Base-by-base conservation (phyloP, 2,329 filamentous ascomycete species). In the Aspergillus felis region DNA sequence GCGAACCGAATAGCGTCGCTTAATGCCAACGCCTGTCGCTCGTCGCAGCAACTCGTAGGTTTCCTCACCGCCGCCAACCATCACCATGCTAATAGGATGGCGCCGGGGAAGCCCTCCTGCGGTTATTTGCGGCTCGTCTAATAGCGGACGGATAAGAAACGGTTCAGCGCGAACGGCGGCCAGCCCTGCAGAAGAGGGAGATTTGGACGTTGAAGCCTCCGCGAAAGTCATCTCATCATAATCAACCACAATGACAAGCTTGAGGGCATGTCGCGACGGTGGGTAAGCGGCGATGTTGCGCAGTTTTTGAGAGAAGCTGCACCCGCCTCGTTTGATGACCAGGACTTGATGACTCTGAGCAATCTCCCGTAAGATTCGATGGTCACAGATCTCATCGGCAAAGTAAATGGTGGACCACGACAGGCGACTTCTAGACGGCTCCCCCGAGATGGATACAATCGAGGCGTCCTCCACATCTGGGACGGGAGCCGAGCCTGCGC, bases 231-330 rank as follows among this genome's bases (percentile, higher is more conserved):
- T 71, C 20, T 84, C 82, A 3, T 85, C 83, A 54, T 83, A 84
- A 17, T 82, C 87, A 4, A 97, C 84, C 0, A 97, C 77, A 47
- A 97, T 78, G 28, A 97, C 91, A 3, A 97, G 82, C 71, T 96
- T 90, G 20, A 97, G 78, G 0, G 86, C 81, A 3, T 74, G 71
- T 0, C 79, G 71, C 0, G 81, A 79, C 0, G 89, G 87, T 1
- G 86, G 81, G 70, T 87, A 93, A 9, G 85, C 84, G 0, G 93
- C 92, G n/a, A 97, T 92, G 63, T 91, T 92, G 53, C 83, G 81
- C 0, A 97, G 77, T 73, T 99, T 99, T 28, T 88, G 78, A 38
- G 84, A 87, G 73, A 97, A 97, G 25, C 84, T 88, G 76, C 94
- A 99, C 1, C 85, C 86, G 42, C 94, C 93, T 5, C 94, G 86